Evolutionary conservation across 192 early-diverging fungal genomes (phyloP).

Genomic region (Backusella mclennaniae): DNA sequence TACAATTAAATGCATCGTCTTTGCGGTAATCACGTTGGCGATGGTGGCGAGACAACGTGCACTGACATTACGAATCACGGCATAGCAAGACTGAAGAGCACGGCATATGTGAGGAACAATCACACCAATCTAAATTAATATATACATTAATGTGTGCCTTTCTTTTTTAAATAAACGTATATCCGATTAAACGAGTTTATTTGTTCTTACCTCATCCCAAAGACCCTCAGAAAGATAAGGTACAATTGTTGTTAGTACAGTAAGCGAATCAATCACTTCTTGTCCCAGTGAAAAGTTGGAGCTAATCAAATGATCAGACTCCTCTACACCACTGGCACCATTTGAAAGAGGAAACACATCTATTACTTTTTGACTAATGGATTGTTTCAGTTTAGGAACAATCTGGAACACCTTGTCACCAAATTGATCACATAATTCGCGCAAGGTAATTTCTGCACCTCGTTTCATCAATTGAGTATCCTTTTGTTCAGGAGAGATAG

Average conservation of each 20-base stretch:
- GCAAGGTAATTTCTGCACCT: constrained; percentile 62
- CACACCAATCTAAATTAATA: constrained; percentile 38
- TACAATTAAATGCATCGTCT: constrained; percentile 82
- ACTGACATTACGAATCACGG: constrained; percentile 77
- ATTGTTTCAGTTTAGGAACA: constrained; percentile 73
- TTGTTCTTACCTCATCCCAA: constrained; percentile 21
- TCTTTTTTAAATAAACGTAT: not conserved
- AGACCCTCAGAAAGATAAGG: constrained; percentile 57
- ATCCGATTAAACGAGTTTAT: not conserved
- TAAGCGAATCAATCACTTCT: constrained; percentile 74
- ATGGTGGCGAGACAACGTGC: constrained; percentile 77
- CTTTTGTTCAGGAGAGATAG: constrained; percentile 29
- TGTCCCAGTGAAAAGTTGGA: constrained; percentile 47
- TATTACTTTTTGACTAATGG: constrained; percentile 46
- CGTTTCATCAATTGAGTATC: constrained; percentile 63
- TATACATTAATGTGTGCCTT: not conserved
- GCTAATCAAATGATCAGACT: constrained; percentile 24
- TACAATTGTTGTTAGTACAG: constrained; percentile 65
- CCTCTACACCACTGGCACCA: constrained; percentile 23
- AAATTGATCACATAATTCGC: constrained; percentile 65
- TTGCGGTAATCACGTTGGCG: constrained; percentile 61
- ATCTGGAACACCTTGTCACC: constrained; percentile 60
- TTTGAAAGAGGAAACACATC: constrained; percentile 36
- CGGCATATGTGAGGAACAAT: constrained; percentile 66
- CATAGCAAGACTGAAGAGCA: constrained; percentile 63